phyloP scores from a whole-genome alignment of 1,284 basidiomycete genomes.

The Rhodotorula sp. region DNA sequence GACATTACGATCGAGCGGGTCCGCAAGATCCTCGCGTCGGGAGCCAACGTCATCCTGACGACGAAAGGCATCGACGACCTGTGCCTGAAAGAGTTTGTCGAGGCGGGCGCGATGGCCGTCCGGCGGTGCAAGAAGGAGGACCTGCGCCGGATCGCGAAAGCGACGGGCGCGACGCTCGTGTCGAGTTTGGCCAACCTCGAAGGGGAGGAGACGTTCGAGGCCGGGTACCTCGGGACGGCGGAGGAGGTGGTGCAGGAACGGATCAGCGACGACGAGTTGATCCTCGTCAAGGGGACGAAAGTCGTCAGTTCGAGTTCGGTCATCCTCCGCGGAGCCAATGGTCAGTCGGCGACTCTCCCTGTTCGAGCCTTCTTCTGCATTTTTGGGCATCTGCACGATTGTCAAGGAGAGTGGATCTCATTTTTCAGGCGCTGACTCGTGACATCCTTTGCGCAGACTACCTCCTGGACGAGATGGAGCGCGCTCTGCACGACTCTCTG shows the following conservation, averaged over 20 bases:
- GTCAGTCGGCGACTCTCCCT: conserved; percentile 28
- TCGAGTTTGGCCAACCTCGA: conserved; percentile 94
- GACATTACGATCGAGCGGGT: conserved; percentile 97
- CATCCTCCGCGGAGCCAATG: conserved; percentile 89
- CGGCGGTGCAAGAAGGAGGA: conserved; percentile 98
- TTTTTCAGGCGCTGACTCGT: background rate
- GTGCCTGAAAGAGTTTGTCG: conserved; percentile 97
- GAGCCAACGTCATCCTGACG: conserved; percentile 95
- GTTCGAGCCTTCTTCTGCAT: background rate
- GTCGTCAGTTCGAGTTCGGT: conserved; percentile 91
- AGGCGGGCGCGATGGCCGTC: conserved; percentile 98
- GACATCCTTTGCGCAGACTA: conserved; percentile 61
- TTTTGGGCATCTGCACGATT: background rate
- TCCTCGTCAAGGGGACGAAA: conserved; percentile 96
- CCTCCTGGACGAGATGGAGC: conserved; percentile 99
- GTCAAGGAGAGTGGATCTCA: background rate
- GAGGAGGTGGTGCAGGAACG: conserved; percentile 97
- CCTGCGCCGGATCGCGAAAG: conserved; percentile 91
- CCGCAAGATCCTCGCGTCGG: conserved; percentile 90
- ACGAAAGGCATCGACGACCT: conserved; percentile 99
- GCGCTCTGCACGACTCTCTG: conserved; percentile 89
- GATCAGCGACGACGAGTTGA: conserved; percentile 97
- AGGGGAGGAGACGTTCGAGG: conserved; percentile 96
- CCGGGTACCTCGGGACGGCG: conserved; percentile 80
- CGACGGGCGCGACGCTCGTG: conserved; percentile 90